Evolutionary conservation across 306 rosid genomes (phyloP), one percentile per base, ranked within the genome.

Genomic region (Citrullus amarus): DNA sequence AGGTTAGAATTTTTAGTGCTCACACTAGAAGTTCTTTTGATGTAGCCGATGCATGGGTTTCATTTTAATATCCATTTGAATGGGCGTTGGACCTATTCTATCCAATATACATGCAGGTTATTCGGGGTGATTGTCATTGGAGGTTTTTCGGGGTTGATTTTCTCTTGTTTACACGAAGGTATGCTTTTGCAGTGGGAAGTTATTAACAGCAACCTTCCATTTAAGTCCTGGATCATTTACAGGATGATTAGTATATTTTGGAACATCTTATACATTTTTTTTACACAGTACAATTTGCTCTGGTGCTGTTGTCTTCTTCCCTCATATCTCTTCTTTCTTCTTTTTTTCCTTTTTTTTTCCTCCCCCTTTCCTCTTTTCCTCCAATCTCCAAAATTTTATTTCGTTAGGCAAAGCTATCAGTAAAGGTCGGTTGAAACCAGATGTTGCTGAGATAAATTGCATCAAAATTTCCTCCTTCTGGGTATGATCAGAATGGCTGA

Each of bases 141-240:
- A 95, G 96, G 78, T 87, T 86, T 89, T 77, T 89, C 91, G 63
- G 89, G 88, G 86, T 92, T 88, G 92, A 87, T 86, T 91, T 90
- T 88, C 88, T 82, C 90, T 86, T 88, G 68, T 87, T 79, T 86
- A 82, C 86, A 73, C 76, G 77, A 93, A 95, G 99, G 99, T 91
- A 96, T 90, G 93, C 88, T 87, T 90, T 84, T 78, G 61, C 78
- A 79, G 81, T 81, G 82, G 85, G 81, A 86, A 84, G 90, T 87
- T 86, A 79, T 46, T 81, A 78, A 84, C 76, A 77, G 83, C 68
- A 78, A 82, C 69, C 72, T 36, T 86, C 60, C 80, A 77, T 77
- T 34, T 22, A 66, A 82, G 86, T 81, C 76, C 77, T 85, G 82
- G 77, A 85, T 80, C 83, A 44, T 81, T 83, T 76, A 75, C 76